Base-by-base conservation (phyloP, 768 basidiomycete genomes). In the Russula brevipes region DNA sequence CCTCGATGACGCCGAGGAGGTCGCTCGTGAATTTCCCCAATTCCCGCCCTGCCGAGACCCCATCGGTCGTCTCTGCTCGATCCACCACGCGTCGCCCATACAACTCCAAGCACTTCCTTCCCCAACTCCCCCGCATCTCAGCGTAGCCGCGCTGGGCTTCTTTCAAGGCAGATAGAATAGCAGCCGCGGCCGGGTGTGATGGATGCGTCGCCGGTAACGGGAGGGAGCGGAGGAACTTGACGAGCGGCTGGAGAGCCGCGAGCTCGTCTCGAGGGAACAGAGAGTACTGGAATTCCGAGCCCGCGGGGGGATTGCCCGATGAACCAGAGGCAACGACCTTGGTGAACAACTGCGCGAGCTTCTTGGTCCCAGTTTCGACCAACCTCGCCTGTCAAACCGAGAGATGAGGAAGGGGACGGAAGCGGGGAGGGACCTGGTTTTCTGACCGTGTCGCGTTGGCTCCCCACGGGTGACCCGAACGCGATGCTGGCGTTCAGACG, bases 301-400 rank as follows among this genome's bases (percentile, higher is more conserved):
- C 84, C 14, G 85, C 77, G 0, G 84, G 85, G 5, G 86, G 84
- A n/a, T 81, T 78, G 35, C 89, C 89, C 3, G 89, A 87, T 1
- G 89, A 92, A 31, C 84, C 88, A 74, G 91, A 90, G 2, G 91
- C 91, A n/a, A 91, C 88, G 38, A 89, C 79, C 69, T 89, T 91
- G n/a, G 89, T 94, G 70, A 88, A 93, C 12, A 91, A 74, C 68
- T 91, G 89, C 0, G 85, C 81, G 10, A 93, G 78, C 70, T 91
- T 91, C 77, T 91, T 91, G 5, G 85, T 84, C 8, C 91, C 91
- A 1, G 89, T 89, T 75, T 92, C 90, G 9, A 92, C 78, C 5
- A 93, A 80, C 46, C 87, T 83, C n/a, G 88, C 80, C 87, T 79
- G 66, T 31, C 35, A 24, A 62, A 59, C 6, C 2, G 35, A 47